Evolutionary conservation across 1,139 yeast species (phyloP), one percentile per base, ranked within the genome.

Genomic region (Candida pseudoviswanathii): DNA sequence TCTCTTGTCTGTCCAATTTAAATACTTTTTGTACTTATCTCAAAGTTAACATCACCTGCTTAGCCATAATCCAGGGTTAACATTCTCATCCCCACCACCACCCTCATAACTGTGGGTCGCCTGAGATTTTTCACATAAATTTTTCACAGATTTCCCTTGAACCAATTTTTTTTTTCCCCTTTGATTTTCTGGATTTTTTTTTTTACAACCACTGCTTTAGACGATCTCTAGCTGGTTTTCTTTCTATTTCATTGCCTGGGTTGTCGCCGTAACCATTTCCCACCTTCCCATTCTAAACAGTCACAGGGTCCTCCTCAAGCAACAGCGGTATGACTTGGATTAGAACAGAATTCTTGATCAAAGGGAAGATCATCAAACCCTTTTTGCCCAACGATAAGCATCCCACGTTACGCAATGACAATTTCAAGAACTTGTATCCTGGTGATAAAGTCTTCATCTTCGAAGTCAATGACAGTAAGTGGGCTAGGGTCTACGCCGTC

Each of bases 371-470:
- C 34, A 67, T 80, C 50, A 78, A 75, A 56, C 78, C 90, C 0
- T 86, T 85, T 65, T 66, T 82, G 40, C 92, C 92, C 1, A 68
- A 80, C 54, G 84, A 82, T 49, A 75, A 73, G 50, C 75, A 72
- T 55, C 79, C 80, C 9, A 67, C 68, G 34, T 65, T 75, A 50
- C 63, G 58, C 49, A 73, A 73, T 54, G 70, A 63, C 2, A 63
- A 66, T 56, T 80, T 79, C 66, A 72, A 71, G 54, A 82, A 86
- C 59, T 66, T 89, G 48, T 85, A 84, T 61, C 86, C 90, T 22
- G 97, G 97, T 34, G 96, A 90, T 63, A 89, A 86, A 55, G 84
- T 89, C 30, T 89, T 80, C 64, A 73, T 89, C 33, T 88, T 90
- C 61, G 97, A 90, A 65, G 75, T 84, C 30, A 80, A 80, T 55